phyloP scores from a whole-genome alignment of 352 stramenopile species.

The Phytophthora podocarpi region DNA sequence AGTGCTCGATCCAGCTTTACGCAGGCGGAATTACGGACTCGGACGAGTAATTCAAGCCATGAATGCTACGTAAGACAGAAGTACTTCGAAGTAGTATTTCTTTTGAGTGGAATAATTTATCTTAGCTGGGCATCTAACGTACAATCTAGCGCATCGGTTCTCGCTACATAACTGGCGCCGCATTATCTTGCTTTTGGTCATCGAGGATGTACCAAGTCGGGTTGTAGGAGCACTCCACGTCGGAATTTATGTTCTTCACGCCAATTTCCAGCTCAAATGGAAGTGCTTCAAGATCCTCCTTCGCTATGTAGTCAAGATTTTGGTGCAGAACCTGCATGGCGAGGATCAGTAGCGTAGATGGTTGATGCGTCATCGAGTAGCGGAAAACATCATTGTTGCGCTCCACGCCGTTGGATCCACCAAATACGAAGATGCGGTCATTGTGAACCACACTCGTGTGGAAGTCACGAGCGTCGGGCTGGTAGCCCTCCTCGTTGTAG shows the following conservation, averaged over 20 bases:
- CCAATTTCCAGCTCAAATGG: conserved; percentile 69
- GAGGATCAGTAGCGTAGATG: conserved; percentile 68
- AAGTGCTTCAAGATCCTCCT: conserved; percentile 51
- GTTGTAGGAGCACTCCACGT: conserved; percentile 68
- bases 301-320: conserved; percentile 44
- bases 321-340: conserved; percentile 69
- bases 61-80: background rate
- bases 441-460: conserved; percentile 80
- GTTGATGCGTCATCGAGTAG: conserved; percentile 63
- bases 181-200: conserved; percentile 46
- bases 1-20: conserved; percentile 80
- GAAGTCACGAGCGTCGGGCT: conserved; percentile 82
- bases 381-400: conserved; percentile 84
- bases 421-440: conserved; percentile 82
- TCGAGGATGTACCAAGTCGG: conserved; percentile 68
- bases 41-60: conserved; percentile 44
- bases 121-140: conserved; percentile 43
- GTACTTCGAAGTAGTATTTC: background rate
- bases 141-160: conserved; percentile 32
- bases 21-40: conserved; percentile 65
- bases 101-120: conserved; percentile 43
- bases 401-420: conserved; percentile 83
- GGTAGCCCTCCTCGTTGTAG: conserved; percentile 60
- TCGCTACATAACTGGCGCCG: conserved; percentile 52
- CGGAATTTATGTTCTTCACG: conserved; percentile 74